Percentiles rank a stretch among this genome's conserved stretches.
Conservation (phyloP, 2,329 filamentous ascomycete species). For the Aspergillus sp. region DNA sequence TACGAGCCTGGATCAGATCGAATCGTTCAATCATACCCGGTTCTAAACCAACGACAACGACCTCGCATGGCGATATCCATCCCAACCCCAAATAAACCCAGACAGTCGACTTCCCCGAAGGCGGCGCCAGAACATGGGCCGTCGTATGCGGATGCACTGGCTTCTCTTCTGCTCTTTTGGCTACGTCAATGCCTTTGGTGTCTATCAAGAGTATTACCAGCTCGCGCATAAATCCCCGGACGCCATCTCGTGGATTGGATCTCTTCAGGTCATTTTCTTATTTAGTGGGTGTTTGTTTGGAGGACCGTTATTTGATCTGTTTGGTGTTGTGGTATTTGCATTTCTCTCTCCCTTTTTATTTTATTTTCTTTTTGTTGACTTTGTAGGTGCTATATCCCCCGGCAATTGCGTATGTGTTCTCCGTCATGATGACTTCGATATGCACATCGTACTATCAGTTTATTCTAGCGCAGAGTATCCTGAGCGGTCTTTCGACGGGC, state of each 20-base stretch:
- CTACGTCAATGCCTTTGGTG: slow-evolving; percentile 21
- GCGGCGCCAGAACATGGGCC: slow-evolving; percentile 20
- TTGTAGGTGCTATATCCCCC: slow-evolving; percentile 12
- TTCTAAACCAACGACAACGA: no score
- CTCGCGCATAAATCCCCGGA: slow-evolving; percentile 34
- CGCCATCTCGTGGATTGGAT: slow-evolving; percentile 44
- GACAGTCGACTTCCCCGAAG: slow-evolving; percentile 17
- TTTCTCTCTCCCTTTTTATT: no score
- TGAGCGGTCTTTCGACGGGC: slow-evolving; percentile 20
- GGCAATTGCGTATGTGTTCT: slow-evolving; percentile 43
- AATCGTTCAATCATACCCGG: no score
- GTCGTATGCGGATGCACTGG: slow-evolving; percentile 16
- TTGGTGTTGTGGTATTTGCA: slow-evolving; percentile 15
- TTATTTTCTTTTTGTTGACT: no score
- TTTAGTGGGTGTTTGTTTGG: slow-evolving; percentile 16
- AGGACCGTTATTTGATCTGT: slow-evolving; percentile 20
- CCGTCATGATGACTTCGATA: slow-evolving; percentile 60
- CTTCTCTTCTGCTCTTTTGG: slow-evolving; percentile 24
- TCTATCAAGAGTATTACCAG: slow-evolving; percentile 46
- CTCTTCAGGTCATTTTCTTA: slow-evolving; percentile 28
- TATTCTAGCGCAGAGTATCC: slow-evolving; percentile 22
- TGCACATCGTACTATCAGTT: slow-evolving; percentile 51
- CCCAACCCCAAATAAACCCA: no score
- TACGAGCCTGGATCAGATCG: no score
- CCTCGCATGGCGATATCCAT: no score